A percentile compares a stretch with the other conserved stretches of the same genome.
phyloP scores from a whole-genome alignment of 1,139 yeast genomes.

The Yamadazyma membranifaciens region DNA sequence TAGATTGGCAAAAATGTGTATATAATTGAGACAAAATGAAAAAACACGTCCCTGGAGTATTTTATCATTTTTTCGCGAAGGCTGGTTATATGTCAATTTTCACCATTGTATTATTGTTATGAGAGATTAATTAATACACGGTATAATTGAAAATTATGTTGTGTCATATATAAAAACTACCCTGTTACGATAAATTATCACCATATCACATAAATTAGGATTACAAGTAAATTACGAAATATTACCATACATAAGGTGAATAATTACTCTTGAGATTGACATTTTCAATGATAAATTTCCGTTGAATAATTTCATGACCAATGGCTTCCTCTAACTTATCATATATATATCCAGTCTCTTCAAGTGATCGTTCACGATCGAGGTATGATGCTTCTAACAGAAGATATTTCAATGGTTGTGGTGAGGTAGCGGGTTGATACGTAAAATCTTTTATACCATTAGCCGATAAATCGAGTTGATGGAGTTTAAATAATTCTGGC shows the following conservation, averaged over 20 bases:
- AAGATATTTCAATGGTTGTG: slow-evolving; percentile 6
- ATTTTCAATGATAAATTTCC: slow-evolving; percentile 2
- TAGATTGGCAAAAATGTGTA: not conserved
- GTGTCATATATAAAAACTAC: no score
- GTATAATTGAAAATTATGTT: no score
- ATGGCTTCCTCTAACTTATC: slow-evolving; percentile 22
- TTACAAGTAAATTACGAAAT: no score
- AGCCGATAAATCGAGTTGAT: slow-evolving; percentile 21
- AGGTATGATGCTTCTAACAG: slow-evolving; percentile 1
- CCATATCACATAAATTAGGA: no score
- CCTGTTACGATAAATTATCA: no score
- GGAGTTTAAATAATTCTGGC: slow-evolving; percentile 13
- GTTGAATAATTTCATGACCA: slow-evolving; percentile 18
- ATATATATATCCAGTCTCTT: slow-evolving; percentile 21
- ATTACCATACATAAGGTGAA: not conserved
- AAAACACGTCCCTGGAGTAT: slow-evolving; percentile 6
- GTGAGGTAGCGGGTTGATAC: slow-evolving; percentile 1
- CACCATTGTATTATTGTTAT: no score
- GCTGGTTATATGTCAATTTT: no score
- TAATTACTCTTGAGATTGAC: slow-evolving; percentile 1
- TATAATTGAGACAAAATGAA: not conserved
- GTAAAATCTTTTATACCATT: slow-evolving; percentile 18
- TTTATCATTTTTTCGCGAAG: slow-evolving; percentile 3
- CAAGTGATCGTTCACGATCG: slow-evolving; percentile 6
- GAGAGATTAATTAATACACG: no score